Conservation (phyloP, 352 stramenopile species). For the Globisporangium yorkense region DNA sequence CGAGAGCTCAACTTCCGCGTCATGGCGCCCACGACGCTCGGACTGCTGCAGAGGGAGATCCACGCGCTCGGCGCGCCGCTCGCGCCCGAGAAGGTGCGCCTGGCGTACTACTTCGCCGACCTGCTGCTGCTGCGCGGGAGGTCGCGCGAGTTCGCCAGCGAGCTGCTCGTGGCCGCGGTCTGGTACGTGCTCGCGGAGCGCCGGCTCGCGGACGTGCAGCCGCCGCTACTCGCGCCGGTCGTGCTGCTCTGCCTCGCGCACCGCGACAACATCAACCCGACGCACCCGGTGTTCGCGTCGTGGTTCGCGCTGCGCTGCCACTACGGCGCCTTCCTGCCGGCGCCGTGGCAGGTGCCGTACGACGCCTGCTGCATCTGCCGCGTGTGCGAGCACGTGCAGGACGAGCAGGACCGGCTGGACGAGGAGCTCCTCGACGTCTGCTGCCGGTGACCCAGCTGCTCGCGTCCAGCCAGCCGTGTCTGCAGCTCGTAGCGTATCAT, state of each 20-base stretch:
- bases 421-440: neutral
- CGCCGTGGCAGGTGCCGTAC: conserved; percentile 54
- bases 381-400: conserved; percentile 45
- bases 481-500: conserved; percentile 3
- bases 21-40: conserved; percentile 43
- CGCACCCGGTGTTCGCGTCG: conserved; percentile 34
- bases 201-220: conserved; percentile 39
- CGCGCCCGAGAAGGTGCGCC: conserved; percentile 16
- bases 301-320: conserved; percentile 68
- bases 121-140: conserved; percentile 43
- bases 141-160: conserved; percentile 32
- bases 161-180: conserved; percentile 49
- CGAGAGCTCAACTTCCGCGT: conserved; percentile 44
- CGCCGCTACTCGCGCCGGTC: conserved; percentile 40
- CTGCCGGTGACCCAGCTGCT: neutral
- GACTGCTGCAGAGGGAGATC: conserved; percentile 35
- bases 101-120: conserved; percentile 58
- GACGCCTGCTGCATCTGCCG: conserved; percentile 45
- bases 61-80: conserved; percentile 15
- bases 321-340: conserved; percentile 35
- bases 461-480: neutral
- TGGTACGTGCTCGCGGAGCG: conserved; percentile 49
- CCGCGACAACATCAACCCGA: conserved; percentile 63
- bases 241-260: conserved; percentile 58
- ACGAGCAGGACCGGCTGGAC: conserved; percentile 16